phyloP scores from a whole-genome alignment of 331 rosid species.

The Malus hybrid region DNA sequence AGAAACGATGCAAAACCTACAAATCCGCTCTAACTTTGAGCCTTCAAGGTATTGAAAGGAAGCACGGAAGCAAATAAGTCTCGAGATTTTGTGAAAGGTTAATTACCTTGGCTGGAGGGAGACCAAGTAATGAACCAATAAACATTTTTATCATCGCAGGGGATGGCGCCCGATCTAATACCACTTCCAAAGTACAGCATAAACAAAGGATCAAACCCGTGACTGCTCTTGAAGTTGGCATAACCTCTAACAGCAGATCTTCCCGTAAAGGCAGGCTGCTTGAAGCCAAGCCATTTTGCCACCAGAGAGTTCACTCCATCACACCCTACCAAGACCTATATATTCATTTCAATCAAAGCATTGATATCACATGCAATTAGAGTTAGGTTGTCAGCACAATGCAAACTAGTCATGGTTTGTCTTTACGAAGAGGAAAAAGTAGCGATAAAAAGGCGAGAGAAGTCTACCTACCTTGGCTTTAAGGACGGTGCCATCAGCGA shows the following conservation, averaged over 20 bases:
- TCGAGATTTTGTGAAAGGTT: background rate
- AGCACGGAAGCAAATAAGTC: background rate
- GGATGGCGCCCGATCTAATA: conserved; percentile 34
- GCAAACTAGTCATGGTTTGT: no score
- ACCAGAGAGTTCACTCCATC: conserved; percentile 70
- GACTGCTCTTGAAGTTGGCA: conserved; percentile 6
- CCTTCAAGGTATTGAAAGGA: background rate
- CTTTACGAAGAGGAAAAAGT: no score
- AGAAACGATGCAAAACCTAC: background rate
- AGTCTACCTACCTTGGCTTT: conserved; percentile 47
- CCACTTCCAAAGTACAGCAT: conserved; percentile 48
- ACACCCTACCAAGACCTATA: conserved; percentile 57
- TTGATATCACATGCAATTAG: no score
- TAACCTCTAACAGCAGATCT: conserved; percentile 44
- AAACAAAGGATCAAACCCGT: conserved; percentile 34
- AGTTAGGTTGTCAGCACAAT: no score
- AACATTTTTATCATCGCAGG: conserved; percentile 34
- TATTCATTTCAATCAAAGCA: background rate
- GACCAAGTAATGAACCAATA: conserved; percentile 62
- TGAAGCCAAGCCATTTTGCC: conserved; percentile 56
- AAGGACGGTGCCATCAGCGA: conserved; percentile 51
- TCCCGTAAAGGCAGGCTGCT: conserved; percentile 26
- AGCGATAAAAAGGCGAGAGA: no score
- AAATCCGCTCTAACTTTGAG: background rate
- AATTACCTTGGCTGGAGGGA: conserved; percentile 40